A percentile compares a stretch with the other conserved stretches of the same genome.
Conservation (phyloP, 192 early-diverging fungal genomes). For the Endogone sp. region DNA sequence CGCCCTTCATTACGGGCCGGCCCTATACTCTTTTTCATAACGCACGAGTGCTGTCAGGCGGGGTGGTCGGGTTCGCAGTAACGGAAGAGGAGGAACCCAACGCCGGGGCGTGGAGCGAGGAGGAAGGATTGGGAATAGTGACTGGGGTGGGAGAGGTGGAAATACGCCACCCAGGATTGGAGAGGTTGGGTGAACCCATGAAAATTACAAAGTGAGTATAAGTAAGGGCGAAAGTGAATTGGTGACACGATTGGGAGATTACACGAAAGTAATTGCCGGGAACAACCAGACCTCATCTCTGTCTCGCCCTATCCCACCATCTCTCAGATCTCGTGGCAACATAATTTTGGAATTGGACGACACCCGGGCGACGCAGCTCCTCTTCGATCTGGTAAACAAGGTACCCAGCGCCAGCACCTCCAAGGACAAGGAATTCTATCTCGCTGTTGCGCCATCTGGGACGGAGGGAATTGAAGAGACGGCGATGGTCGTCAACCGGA, state of each 20-base stretch:
- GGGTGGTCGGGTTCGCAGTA: slow-evolving; percentile 42
- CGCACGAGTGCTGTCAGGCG: slow-evolving; percentile 32
- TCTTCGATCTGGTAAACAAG: slow-evolving; percentile 37
- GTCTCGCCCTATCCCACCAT: not conserved
- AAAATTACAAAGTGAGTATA: slow-evolving; percentile 39
- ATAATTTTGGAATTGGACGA: slow-evolving; percentile 52
- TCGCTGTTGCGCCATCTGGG: slow-evolving; percentile 29
- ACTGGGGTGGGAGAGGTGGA: not conserved
- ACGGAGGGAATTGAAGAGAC: not conserved
- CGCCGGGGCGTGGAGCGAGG: not conserved
- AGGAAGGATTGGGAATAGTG: not conserved
- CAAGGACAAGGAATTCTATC: slow-evolving; percentile 53
- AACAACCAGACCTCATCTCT: not conserved
- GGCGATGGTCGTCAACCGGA: slow-evolving; percentile 19
- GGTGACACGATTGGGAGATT: not conserved
- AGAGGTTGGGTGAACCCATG: slow-evolving; percentile 38
- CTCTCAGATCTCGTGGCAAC: slow-evolving; percentile 42
- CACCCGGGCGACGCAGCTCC: slow-evolving; percentile 38
- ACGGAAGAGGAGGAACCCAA: not conserved
- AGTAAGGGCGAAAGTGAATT: not conserved
- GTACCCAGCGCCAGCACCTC: slow-evolving; percentile 21
- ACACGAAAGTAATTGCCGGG: not conserved
- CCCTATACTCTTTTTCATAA: slow-evolving; percentile 50
- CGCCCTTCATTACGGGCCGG: slow-evolving; percentile 47
- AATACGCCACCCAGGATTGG: slow-evolving; percentile 35